Base-by-base conservation (phyloP, 1,284 basidiomycete species). In the Fomitopsis schrenkii region DNA sequence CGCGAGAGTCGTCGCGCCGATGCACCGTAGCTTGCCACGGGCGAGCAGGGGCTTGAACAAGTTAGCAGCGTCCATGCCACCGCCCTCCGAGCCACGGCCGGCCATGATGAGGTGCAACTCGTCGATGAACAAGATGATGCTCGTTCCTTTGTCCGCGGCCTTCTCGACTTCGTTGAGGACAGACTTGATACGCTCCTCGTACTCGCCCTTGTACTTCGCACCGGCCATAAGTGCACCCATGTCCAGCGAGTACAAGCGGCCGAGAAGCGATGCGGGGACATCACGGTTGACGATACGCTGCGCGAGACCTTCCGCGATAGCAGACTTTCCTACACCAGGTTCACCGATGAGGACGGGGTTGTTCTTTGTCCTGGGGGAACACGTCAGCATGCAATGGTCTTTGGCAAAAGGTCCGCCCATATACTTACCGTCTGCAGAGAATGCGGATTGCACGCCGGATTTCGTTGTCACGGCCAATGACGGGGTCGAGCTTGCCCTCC, bases 191-290 rank as follows among this genome's bases (percentile, higher is more conserved):
- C 97, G 91, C 74, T 99, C 97, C 77, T 99, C 97, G 76, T 96
- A 99, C 77, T 98, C 95, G 63, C 96, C 96, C 75, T 94, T 95
- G 80, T 94, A 97, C 75, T 94, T 95, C 40, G 95, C 96, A 58
- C 97, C 95, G 6, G 95, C 94, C 91, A 96, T 97, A 62, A 98
- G 83, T 0, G 95, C 93, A 66, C 95, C 97, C 88, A 98, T 92
- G 74, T 98, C 96, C 28, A 95, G 81, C 58, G 89, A 92, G 70
- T 87, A 93, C n/a, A 98, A 81, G 36, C 93, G 85, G 41, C 88
- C 87, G 59, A 97, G 82, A 33, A 97, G 83, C 62, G 83, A 86
- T n/a, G 93, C 93, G 30, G 96, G 95, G 5, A 98, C 95, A 75
- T 98, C 95, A 59, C 95, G 88, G 70, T 97, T 95, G 71, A 98